phyloP scores from a whole-genome alignment of 2,329 filamentous ascomycete genomes.

The Phyllosticta citrichinensis region DNA sequence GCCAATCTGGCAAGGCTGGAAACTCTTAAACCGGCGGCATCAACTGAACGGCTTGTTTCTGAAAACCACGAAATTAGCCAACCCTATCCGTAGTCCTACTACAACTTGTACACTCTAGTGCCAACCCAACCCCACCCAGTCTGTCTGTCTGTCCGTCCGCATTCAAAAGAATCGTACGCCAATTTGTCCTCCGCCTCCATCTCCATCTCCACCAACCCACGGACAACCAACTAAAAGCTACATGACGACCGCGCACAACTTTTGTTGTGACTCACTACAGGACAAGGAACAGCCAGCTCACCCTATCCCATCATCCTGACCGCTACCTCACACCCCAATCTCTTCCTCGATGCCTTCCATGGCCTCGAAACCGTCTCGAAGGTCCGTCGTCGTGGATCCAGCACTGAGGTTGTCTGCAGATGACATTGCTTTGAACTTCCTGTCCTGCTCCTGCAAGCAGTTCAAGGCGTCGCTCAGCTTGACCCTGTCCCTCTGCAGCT shows the following conservation, averaged over 20 bases:
- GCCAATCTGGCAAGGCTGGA: not conserved
- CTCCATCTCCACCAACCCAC: not conserved
- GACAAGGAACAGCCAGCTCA: not conserved
- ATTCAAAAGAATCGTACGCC: no score
- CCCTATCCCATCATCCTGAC: no score
- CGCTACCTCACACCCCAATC: not conserved
- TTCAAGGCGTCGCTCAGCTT: conserved; percentile 21
- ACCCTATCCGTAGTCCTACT: no score
- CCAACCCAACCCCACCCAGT: not conserved
- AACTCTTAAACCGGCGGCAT: not conserved
- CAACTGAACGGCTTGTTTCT: not conserved
- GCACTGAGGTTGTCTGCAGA: not conserved
- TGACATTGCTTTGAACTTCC: conserved; percentile 9
- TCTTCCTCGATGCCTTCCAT: not conserved
- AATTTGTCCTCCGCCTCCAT: not conserved
- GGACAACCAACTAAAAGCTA: not conserved
- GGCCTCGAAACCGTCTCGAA: not conserved
- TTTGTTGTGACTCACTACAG: not conserved
- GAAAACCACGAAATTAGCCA: not conserved
- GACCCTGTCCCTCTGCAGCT: conserved; percentile 18
- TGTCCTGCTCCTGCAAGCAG: conserved; percentile 11
- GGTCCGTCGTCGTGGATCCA: not conserved
- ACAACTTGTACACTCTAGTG: not conserved
- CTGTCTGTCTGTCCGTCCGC: no score
- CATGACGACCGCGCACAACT: not conserved